A percentile compares a stretch with the other conserved stretches of the same genome.
Conservation (phyloP, 202 grass and related monocot genomes). For the Eragrostis tef region DNA sequence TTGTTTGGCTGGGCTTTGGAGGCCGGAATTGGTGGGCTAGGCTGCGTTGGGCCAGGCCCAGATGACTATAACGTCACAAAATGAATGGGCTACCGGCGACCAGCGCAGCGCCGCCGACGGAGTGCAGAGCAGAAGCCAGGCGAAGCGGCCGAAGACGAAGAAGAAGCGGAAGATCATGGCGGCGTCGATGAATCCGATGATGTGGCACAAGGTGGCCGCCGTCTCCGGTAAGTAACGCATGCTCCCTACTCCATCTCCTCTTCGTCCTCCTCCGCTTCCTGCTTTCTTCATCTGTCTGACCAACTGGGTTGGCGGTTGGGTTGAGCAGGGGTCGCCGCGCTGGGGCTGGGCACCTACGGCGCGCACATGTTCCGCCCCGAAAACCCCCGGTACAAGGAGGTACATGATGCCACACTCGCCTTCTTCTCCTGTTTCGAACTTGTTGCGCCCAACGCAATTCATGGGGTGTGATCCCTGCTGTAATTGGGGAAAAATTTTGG, state of each 20-base stretch:
- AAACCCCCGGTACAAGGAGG: slow-evolving; percentile 78
- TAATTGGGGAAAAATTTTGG: not conserved
- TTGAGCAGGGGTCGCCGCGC: slow-evolving; percentile 72
- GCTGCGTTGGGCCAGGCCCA: not conserved
- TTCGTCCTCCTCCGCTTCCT: not conserved
- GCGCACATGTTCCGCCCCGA: slow-evolving; percentile 76
- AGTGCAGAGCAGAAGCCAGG: not conserved
- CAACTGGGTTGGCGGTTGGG: not conserved
- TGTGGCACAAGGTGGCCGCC: slow-evolving; percentile 94
- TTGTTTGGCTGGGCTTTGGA: not conserved
- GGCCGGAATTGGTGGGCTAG: not conserved
- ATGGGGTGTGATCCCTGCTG: slow-evolving; percentile 16
- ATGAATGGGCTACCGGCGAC: slow-evolving; percentile 12
- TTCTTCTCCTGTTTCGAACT: not conserved
- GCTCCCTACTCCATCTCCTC: not conserved
- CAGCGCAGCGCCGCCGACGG: not conserved
- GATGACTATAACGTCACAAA: not conserved
- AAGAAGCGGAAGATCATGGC: slow-evolving; percentile 30
- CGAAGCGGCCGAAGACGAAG: too few species aligned
- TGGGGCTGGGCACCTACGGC: slow-evolving; percentile 87
- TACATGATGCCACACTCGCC: not conserved
- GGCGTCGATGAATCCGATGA: slow-evolving; percentile 53
- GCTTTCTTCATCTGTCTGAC: slow-evolving; percentile 23
- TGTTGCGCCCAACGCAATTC: not conserved
- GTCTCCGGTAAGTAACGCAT: slow-evolving; percentile 70